Evolutionary conservation across 1,284 basidiomycete genomes (phyloP).

Genomic region (Rhodotorula sp.): DNA sequence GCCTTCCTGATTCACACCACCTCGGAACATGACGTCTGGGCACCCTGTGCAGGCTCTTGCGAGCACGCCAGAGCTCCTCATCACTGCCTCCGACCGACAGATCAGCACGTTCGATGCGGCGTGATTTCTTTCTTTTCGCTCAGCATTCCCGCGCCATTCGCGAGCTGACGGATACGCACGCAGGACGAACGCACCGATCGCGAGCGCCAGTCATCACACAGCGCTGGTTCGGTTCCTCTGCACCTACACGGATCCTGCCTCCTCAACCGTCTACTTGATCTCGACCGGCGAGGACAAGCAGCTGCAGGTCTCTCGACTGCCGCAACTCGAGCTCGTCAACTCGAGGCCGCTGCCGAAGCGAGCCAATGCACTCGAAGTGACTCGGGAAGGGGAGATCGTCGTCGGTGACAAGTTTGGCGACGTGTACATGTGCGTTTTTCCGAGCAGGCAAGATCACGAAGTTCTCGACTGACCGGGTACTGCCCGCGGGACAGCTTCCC

Average conservation of each 20-base stretch:
- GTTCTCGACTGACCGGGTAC: no score
- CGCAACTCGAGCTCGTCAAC: slow-evolving; percentile 41
- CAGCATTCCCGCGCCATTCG: background rate
- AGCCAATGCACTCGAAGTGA: slow-evolving; percentile 62
- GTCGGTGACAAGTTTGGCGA: slow-evolving; percentile 86
- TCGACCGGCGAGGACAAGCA: slow-evolving; percentile 75
- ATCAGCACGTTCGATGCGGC: slow-evolving; percentile 20
- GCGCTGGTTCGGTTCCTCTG: slow-evolving; percentile 29
- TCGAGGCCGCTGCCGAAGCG: slow-evolving; percentile 71
- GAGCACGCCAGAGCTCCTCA: slow-evolving; percentile 2
- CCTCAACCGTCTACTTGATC: slow-evolving; percentile 57
- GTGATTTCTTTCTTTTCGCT: background rate
- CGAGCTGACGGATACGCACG: no score
- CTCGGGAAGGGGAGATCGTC: slow-evolving; percentile 61
- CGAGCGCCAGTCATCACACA: slow-evolving; percentile 15
- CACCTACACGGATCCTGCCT: slow-evolving; percentile 1
- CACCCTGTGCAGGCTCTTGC: slow-evolving; percentile 26
- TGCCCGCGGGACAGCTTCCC: slow-evolving; percentile 29
- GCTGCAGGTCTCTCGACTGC: slow-evolving; percentile 69
- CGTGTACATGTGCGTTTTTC: slow-evolving; percentile 62
- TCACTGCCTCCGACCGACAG: slow-evolving; percentile 13
- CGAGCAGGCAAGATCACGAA: no score
- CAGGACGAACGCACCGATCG: slow-evolving; percentile 12
- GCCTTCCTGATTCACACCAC: background rate
- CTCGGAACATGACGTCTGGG: background rate